phyloP scores from a whole-genome alignment of 805 yeast species.

The Yamadazyma tumulicola region DNA sequence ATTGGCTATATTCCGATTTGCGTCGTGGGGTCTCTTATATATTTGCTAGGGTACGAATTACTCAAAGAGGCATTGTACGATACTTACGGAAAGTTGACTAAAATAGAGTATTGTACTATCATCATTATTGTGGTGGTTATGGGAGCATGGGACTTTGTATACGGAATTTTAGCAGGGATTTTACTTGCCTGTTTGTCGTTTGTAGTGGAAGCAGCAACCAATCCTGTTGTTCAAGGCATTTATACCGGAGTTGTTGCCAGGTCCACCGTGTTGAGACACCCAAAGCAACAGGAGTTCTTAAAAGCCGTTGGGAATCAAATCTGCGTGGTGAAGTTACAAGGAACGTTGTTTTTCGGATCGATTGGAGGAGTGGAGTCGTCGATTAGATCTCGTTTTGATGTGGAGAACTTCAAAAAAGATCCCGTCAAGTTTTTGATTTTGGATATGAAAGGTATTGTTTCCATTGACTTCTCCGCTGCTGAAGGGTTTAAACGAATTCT shows the following conservation, averaged over 20 bases:
- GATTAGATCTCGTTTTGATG: conserved; percentile 63
- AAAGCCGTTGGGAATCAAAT: conserved; percentile 87
- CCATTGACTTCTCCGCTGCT: conserved; percentile 91
- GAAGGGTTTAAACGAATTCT: conserved; percentile 89
- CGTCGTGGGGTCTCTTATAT: conserved; percentile 92
- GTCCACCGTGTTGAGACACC: conserved; percentile 89
- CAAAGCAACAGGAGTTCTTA: conserved; percentile 81
- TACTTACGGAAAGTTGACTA: conserved; percentile 70
- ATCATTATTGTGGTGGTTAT: conserved; percentile 83
- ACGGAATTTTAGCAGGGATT: conserved; percentile 88
- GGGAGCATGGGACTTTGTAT: conserved; percentile 95
- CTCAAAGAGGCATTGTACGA: conserved; percentile 83
- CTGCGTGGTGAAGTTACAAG: conserved; percentile 80
- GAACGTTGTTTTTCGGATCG: conserved; percentile 91
- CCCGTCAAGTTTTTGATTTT: conserved; percentile 79
- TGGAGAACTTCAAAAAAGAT: conserved; percentile 42
- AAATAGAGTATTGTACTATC: conserved; percentile 81
- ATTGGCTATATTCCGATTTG: conserved; percentile 93
- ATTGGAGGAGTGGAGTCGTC: conserved; percentile 85
- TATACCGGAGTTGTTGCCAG: conserved; percentile 86
- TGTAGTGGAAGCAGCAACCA: conserved; percentile 85
- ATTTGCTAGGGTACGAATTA: conserved; percentile 85
- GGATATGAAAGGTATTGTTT: conserved; percentile 78
- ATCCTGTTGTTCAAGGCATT: conserved; percentile 75
- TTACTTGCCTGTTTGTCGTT: conserved; percentile 91